Percentiles rank a stretch among this genome's conserved stretches.
Evolutionary conservation across 768 basidiomycete genomes (phyloP).

Genomic region (Kwoniella botswanensis): DNA sequence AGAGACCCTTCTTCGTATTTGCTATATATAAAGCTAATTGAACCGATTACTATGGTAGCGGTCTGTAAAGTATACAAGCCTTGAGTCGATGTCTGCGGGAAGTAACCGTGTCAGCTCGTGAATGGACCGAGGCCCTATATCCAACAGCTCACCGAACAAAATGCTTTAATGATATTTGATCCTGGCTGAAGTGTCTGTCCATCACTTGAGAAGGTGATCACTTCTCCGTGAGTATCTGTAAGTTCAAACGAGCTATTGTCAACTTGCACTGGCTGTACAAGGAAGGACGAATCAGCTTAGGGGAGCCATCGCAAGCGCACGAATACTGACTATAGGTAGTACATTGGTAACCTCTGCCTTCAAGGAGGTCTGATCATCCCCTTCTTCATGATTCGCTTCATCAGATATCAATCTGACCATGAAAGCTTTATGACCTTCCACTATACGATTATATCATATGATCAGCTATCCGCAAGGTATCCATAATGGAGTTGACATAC

Average conservation of each 20-base stretch:
- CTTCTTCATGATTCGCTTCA: constrained; percentile 64
- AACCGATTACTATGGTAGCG: constrained; percentile 17
- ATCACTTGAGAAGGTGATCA: constrained; percentile 65
- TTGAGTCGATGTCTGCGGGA: constrained; percentile 67
- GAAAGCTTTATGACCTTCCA: constrained; percentile 32
- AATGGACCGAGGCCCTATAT: background rate
- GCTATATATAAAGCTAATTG: constrained; percentile 31
- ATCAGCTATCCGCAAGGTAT: background rate
- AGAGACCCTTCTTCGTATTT: constrained; percentile 44
- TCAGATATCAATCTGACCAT: constrained; percentile 57
- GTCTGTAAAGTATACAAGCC: constrained; percentile 65
- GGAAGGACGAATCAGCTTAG: background rate
- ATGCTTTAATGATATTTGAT: constrained; percentile 65
- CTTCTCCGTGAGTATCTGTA: constrained; percentile 5
- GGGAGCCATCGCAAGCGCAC: background rate
- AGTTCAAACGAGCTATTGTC: constrained; percentile 56
- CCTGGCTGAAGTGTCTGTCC: constrained; percentile 66
- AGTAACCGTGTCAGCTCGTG: background rate
- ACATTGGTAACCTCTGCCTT: constrained; percentile 68
- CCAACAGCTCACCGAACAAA: constrained; percentile 69
- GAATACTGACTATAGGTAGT: constrained; percentile 72
- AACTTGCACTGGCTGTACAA: constrained; percentile 65
- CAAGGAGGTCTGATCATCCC: constrained; percentile 71
- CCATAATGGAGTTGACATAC: constrained; percentile 25
- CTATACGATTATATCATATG: background rate